Base-by-base conservation (phyloP, 2,329 filamentous ascomycete species). In the Phyllosticta ampelicida region DNA sequence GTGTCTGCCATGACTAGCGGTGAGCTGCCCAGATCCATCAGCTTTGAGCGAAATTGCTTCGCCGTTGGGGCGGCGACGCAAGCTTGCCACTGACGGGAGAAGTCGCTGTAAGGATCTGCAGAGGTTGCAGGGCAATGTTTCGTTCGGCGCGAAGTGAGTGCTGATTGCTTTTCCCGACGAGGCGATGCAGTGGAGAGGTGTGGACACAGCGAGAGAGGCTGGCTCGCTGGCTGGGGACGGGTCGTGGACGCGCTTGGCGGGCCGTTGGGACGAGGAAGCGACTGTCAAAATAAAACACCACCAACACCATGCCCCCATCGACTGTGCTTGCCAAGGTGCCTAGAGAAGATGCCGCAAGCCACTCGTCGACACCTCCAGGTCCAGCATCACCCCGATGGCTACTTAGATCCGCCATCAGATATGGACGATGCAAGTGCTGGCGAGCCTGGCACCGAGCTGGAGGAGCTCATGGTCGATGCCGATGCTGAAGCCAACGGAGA, bases 401-500 rank as follows among this genome's bases (percentile, higher is more conserved):
- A 54, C 10, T 48, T 55, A 18, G 59, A 60, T 16, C 58, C 58
- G 6, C 53, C 58, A 21, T 55, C 58, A 19, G 58, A 56, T 28
- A 49, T 53, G n/a, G 58, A 60, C 20, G 56, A 55, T 55, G 52
- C 51, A 30, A 59, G 52, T 21, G 26, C 50, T 18, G 56, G 54
- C 19, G 53, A 52, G 3, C 56, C 51, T 11, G 11, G 18, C 9
- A 51, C 44, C 36, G 56, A 59, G 11, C 19, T 55, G 48, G 53
- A 60, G 29, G 53, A 56, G 36, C 30, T 50, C 18, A 58, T 58
- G 52, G 58, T 23, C 53, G 59, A 62, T 6, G 60, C 66, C 49
- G 69, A 67, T 59, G 69, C 70, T 8, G 60, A 62, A 2, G 68
- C 65, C 16, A 66, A 65, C 9, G 65, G 61, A 4, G 61, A 65